Conservation (phyloP, 2,329 filamentous ascomycete species). For the Trichoderma sp. region DNA sequence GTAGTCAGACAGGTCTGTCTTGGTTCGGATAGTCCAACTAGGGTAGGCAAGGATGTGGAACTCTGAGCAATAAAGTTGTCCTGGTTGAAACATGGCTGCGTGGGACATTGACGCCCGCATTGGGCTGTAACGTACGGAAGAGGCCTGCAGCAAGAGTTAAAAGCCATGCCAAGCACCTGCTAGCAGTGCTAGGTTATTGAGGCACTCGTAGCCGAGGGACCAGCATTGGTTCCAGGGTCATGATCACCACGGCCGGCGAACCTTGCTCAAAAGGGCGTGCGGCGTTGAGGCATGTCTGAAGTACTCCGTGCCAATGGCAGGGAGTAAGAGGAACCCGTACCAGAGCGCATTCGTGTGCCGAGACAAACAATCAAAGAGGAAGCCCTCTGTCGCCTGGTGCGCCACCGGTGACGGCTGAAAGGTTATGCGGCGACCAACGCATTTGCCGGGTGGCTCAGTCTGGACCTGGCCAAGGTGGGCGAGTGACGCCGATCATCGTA, state of each 20-base stretch:
- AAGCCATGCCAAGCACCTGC: conserved; percentile 9
- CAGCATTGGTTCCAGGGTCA: not conserved
- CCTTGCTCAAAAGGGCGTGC: not conserved
- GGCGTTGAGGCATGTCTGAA: not conserved
- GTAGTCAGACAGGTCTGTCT: not conserved
- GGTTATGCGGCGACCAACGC: not conserved
- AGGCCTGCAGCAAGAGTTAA: not conserved
- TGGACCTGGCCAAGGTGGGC: conserved; percentile 10
- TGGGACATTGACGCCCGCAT: conserved; percentile 14
- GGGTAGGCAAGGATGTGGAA: not conserved
- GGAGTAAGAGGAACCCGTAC: not conserved
- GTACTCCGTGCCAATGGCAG: not conserved
- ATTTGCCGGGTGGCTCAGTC: conserved; percentile 3
- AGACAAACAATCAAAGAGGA: not conserved
- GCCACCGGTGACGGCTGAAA: not conserved
- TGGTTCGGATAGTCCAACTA: not conserved
- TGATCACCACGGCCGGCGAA: conserved; percentile 1
- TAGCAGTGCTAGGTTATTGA: not conserved
- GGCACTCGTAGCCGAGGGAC: not conserved
- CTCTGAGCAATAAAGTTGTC: conserved; percentile 9
- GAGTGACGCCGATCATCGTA: conserved; percentile 15
- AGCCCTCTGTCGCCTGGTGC: not conserved
- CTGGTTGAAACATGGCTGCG: conserved; percentile 9
- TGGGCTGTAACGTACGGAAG: not conserved
- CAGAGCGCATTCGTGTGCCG: not conserved